phyloP scores from a whole-genome alignment of 805 yeast species.

The Priceomyces melissophilus region DNA sequence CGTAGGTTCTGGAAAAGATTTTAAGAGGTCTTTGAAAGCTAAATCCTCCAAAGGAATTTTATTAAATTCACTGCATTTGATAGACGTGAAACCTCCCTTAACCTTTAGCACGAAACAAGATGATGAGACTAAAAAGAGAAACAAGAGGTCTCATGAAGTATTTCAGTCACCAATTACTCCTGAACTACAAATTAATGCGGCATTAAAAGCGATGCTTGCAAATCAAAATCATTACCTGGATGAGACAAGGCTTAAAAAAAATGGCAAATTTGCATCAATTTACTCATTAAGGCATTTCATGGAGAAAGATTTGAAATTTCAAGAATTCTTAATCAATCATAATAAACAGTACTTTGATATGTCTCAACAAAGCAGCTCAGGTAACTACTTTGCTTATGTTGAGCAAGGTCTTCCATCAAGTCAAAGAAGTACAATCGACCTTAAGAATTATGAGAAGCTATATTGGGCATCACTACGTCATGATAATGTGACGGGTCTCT shows the following conservation, averaged over 20 bases:
- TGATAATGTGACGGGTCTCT: slow-evolving; percentile 14
- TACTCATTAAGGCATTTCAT: slow-evolving; percentile 57
- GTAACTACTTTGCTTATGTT: slow-evolving; percentile 5
- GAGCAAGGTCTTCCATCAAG: slow-evolving; percentile 5
- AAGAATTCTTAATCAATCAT: slow-evolving; percentile 23
- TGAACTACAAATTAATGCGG: slow-evolving; percentile 14
- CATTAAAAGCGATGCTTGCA: slow-evolving; percentile 9
- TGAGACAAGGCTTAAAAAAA: slow-evolving; percentile 14
- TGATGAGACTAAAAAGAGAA: slow-evolving; percentile 7
- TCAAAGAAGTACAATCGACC: slow-evolving; percentile 12
- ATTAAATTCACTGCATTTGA: slow-evolving; percentile 46
- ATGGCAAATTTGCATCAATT: slow-evolving; percentile 42
- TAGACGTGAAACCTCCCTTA: slow-evolving; percentile 37
- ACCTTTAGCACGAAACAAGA: slow-evolving; percentile 9
- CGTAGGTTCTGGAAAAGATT: slow-evolving; percentile 44
- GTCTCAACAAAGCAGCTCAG: slow-evolving; percentile 1
- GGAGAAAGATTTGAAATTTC: slow-evolving; percentile 50
- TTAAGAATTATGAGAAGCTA: slow-evolving; percentile 34
- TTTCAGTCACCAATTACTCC: slow-evolving; percentile 16
- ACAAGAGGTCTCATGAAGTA: slow-evolving; percentile 6
- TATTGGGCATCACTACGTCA: slow-evolving; percentile 41
- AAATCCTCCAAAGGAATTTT: slow-evolving; percentile 50
- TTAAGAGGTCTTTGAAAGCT: slow-evolving; percentile 43
- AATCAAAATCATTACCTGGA: slow-evolving; percentile 13
- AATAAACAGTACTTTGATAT: slow-evolving; percentile 10